Evolutionary conservation across 2,329 filamentous ascomycete genomes (phyloP), one percentile per base, ranked within the genome.

Genomic region (Alternaria angustiovoidea): DNA sequence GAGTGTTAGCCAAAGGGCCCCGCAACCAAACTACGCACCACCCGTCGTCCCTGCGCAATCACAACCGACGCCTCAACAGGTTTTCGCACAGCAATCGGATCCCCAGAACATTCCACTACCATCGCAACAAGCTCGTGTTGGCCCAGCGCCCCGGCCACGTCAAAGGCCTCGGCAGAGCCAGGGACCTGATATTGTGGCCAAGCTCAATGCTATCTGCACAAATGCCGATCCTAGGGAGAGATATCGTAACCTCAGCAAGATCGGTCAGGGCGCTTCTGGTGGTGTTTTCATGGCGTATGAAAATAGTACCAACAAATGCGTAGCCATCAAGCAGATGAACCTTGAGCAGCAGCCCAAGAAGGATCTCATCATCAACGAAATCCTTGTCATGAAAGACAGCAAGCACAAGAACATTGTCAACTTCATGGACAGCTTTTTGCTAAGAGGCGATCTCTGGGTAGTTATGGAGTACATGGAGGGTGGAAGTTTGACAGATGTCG

Each of bases 381-480:
- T 99, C 68, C 81, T 99, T 59, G 95, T 99, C 59, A 99, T 99
- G 95, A 97, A 96, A 82, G 95, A 98, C 74, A 97, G 94, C 84
- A 95, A 92, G 59, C 95, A 99, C 77, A 94, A 93, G 73, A 98
- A 98, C 77, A 96, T 99, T 80, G 95, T 99, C 81, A 99, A 99
- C 80, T 99, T 98, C 80, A 94, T 98, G 82, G 95, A 98, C 82
- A 97, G 94, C 78, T 98, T 94, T 78, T 84, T 99, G 11, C 91
- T 94, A 59, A 87, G 88, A 12, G 92, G 94, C 43, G 95, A 98
- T 78, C 83, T 99, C 30, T 99, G 95, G 95, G 95, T 99, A 1
- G 93, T 98, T 34, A 99, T 99, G 95, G 95, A 99, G 81, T 99
- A 94, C 75, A 99, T 99, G 95, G 94, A 99, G 79, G 95, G 95